phyloP scores from a whole-genome alignment of 768 basidiomycete species.

The Myochromella boudieri region DNA sequence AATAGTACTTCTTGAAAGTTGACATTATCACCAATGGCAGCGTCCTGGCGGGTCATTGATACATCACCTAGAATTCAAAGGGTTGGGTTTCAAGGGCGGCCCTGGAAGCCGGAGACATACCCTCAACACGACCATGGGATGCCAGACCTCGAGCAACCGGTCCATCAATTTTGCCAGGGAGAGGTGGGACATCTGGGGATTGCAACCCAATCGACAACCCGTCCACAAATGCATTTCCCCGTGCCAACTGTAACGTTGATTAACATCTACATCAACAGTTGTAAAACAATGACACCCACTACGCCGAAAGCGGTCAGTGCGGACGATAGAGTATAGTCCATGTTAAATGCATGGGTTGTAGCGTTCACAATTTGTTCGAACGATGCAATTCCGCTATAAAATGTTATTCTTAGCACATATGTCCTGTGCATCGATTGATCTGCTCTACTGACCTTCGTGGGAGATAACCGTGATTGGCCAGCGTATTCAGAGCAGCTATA shows the following conservation, averaged over 20 bases:
- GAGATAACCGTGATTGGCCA: constrained; percentile 18
- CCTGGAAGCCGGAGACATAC: not conserved
- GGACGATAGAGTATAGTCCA: constrained; percentile 16
- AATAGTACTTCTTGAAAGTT: not conserved
- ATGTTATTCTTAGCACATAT: not conserved
- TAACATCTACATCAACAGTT: not conserved
- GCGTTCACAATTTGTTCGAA: constrained; percentile 15
- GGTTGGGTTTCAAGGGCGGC: not conserved
- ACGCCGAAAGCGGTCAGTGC: constrained; percentile 15
- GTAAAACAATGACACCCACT: not conserved
- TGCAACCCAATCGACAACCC: constrained; percentile 14
- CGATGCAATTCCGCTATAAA: constrained; percentile 13
- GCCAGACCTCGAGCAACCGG: constrained; percentile 12
- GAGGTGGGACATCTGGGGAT: constrained; percentile 9
- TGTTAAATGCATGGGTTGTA: constrained; percentile 9
- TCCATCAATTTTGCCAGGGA: constrained; percentile 15
- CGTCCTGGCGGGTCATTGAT: not conserved
- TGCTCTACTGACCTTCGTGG: constrained; percentile 12
- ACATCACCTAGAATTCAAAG: not conserved
- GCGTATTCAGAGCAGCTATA: constrained; percentile 15
- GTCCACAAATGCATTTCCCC: constrained; percentile 13
- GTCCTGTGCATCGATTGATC: not conserved
- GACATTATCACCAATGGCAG: not conserved
- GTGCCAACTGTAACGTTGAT: constrained; percentile 3
- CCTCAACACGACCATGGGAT: constrained; percentile 15